Conservation (phyloP, 345 rosid species). For the Hibiscus syriacus region DNA sequence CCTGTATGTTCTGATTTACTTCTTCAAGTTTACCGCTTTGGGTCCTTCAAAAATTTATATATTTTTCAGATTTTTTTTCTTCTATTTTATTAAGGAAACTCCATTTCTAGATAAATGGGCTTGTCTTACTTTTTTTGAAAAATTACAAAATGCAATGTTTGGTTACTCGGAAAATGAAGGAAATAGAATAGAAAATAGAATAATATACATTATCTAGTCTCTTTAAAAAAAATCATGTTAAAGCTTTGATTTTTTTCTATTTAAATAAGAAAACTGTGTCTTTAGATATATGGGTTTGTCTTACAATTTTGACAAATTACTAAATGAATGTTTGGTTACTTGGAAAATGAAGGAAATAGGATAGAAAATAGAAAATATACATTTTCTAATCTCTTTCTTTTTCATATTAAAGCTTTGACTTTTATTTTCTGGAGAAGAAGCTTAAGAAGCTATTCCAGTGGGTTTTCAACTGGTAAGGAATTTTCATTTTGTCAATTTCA, state of each 20-base stretch:
- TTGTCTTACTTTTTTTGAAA: background rate
- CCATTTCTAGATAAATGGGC: background rate
- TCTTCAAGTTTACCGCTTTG: background rate
- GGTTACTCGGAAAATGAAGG: constrained; percentile 11
- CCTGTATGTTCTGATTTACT: constrained; percentile 40
- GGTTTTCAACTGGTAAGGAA: constrained; percentile 38
- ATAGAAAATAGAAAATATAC: background rate
- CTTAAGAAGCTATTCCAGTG: constrained; percentile 36
- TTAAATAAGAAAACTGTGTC: background rate
- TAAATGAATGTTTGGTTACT: constrained; percentile 14
- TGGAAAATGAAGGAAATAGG: constrained; percentile 6
- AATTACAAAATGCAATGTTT: constrained; percentile 5
- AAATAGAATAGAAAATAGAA: background rate
- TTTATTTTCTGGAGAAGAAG: constrained; percentile 18
- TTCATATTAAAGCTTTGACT: background rate
- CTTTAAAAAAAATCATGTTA: background rate
- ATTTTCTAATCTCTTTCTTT: background rate
- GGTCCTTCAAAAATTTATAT: background rate
- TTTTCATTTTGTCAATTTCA: background rate
- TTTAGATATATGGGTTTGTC: background rate
- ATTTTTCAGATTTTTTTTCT: background rate
- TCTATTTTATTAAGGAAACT: background rate
- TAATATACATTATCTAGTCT: background rate
- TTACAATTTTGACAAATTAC: background rate
- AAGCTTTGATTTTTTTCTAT: background rate